These are phyloP conservation scores for Xylariales sp. DNA, from an alignment of 2,329 filamentous ascomycete genomes.

Conservation along the genomic window DNA sequence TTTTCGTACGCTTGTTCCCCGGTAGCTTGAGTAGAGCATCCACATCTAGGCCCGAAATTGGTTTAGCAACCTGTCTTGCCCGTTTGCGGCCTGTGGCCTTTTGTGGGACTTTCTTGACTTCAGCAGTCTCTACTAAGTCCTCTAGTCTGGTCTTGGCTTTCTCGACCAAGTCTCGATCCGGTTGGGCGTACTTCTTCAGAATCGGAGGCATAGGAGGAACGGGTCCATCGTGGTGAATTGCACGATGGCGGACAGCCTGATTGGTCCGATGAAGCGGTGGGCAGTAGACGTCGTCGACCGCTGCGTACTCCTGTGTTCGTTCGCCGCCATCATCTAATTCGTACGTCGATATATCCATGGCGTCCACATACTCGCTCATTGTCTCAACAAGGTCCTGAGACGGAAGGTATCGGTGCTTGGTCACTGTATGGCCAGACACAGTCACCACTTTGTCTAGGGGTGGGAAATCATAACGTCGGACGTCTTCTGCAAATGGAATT, in stretches of 20 bases:
- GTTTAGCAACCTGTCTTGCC: conserved; percentile 66
- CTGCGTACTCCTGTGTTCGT: conserved; percentile 59
- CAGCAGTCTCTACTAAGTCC: conserved; percentile 61
- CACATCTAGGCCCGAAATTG: conserved; percentile 84
- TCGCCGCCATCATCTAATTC: conserved; percentile 65
- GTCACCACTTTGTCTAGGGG: conserved; percentile 84
- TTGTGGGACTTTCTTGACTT: conserved; percentile 86
- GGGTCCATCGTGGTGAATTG: conserved; percentile 64
- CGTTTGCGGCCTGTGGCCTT: conserved; percentile 74
- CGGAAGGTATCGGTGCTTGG: conserved; percentile 77
- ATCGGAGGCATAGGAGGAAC: conserved; percentile 58
- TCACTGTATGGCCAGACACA: conserved; percentile 74
- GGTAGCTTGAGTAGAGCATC: conserved; percentile 61
- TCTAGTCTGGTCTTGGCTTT: conserved; percentile 55
- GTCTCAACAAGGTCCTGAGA: conserved; percentile 66
- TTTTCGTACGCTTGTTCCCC: conserved; percentile 28
- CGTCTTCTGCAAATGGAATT: conserved; percentile 87
- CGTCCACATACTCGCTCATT: conserved; percentile 90
- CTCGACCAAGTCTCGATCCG: conserved; percentile 61
- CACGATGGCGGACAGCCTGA: conserved; percentile 77
- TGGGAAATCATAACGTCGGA: conserved; percentile 86
- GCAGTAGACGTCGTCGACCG: conserved; percentile 77
- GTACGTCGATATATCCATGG: conserved; percentile 77
- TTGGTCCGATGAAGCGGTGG: conserved; percentile 85
- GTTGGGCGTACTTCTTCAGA: conserved; percentile 68